Base-by-base conservation (phyloP, 179 eudicot genomes). In the Spinacia oleracea region DNA sequence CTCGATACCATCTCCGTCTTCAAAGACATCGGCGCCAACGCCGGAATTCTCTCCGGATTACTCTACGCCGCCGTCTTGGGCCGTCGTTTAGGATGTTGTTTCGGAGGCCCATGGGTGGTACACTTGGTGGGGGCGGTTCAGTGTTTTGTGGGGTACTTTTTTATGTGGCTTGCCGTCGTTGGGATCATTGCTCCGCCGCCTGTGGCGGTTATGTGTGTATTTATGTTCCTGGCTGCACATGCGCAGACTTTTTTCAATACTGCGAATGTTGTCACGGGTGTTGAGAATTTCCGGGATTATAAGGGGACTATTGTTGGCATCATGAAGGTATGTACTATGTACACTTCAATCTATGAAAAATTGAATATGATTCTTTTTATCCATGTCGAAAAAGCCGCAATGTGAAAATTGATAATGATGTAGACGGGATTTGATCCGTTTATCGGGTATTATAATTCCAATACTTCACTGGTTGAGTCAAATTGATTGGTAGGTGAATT, bases 251-350 rank as follows among this genome's bases (percentile, higher is more conserved):
- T 90, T 72, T 88, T 92, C 40, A 93, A 93, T 34, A 93, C 98
- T 1, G 93, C 92, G 0, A 88, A 92, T 85, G 97, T 93, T 70
- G 98, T 93, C 29, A 92, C 93, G 1, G 95, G 85, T 3, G 98
- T 93, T 20, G 66, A 78, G 31, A 93, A 92, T 74, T 93, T 93
- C 35, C 86, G 86, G 3, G 84, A 84, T 82, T 88, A 87, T 34
- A 83, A 90, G 0, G 98, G 98, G 56, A 92, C 97, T 25, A 83
- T 86, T 43, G 93, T 93, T 48, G 98, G 98, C 50, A 92, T 92
- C 50, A 92, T 92, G 95, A 93, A 93, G 97, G 98, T 93, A 32
- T 35, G 16, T 8, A 53, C 58, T 53, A 20, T 35, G 40, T 35
- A 35, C 40, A 35, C 40, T 38, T 20, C 6, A 9, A 25, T 10